Base-by-base conservation (phyloP, 305 asterid genomes). In the Ajuga reptans region DNA sequence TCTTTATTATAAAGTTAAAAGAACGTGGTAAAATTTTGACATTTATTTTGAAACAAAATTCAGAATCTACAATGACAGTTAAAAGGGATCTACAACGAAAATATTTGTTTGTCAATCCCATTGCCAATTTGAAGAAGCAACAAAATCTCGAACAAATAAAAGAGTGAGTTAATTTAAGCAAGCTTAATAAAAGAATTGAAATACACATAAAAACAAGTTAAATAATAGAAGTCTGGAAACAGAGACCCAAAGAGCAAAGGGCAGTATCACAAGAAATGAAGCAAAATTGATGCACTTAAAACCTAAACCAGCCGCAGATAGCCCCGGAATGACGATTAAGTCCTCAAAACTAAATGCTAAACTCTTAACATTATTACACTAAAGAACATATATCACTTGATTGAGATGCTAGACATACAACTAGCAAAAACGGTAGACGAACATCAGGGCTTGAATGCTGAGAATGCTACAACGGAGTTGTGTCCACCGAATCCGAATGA, bases 401-500 rank as follows among this genome's bases (percentile, higher is more conserved):
- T 46, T 9, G 50, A 57, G 69, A 49, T 53, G 75, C 64, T 58
- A 59, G 1, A 53, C 8, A 27, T 59, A 36, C 58, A 60, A 68
- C 67, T 39, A 33, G 49, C 15, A 51, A 58, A 57, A 58, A 57
- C 33, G 21, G 46, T 9, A 51, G 43, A 37, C 55, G 4, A 36
- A 24, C 53, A 31, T 86, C 88, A 93, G 6, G 96, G 96, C 80
- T 83, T 87, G 88, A 86, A 93, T 1, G 95, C 96, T 62, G 97
- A 92, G 67, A 93, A 89, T 3, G 88, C 99, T 14, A 91, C 99
- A 12, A 93, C 97, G 0, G 97, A 89, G 78, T 91, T 93, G 89
- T 93, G 97, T 69, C 97, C 99, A 3, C 99, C 97, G 64, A 93
- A 93, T 69, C 99, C 99, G 46, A 93, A 93, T 24, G 99, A 93